A percentile compares a stretch with the other conserved stretches of the same genome.
phyloP scores from a whole-genome alignment of 208 protist genomes.

The Acanthamoeba castellanii region DNA sequence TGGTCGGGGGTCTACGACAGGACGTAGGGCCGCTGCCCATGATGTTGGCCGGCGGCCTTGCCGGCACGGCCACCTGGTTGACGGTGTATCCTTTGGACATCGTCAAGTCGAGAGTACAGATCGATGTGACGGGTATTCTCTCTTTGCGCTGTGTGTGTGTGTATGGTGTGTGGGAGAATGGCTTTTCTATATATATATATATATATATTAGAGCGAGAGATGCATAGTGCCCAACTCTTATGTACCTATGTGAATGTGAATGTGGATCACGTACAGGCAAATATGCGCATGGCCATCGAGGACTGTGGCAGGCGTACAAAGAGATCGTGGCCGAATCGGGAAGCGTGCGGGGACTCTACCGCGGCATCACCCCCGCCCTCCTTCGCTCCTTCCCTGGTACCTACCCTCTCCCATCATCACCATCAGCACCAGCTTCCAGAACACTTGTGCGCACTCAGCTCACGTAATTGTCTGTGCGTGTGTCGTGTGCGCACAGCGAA shows the following conservation, averaged over 20 bases:
- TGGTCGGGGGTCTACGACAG: background rate
- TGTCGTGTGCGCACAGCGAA: background rate
- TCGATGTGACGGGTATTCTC: background rate
- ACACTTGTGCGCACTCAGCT: too few relatives aligned
- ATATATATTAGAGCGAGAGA: too few relatives aligned
- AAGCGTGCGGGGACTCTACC: conserved; percentile 6
- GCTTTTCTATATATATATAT: too few relatives aligned
- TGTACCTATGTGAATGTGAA: too few relatives aligned
- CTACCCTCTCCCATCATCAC: background rate
- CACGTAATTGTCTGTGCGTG: background rate
- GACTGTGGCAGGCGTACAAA: conserved; percentile 16
- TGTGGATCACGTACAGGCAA: background rate
- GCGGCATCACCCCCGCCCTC: conserved; percentile 33
- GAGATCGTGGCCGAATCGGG: conserved; percentile 5
- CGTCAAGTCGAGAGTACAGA: conserved; percentile 66
- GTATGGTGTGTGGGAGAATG: too few relatives aligned
- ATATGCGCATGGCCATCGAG: conserved; percentile 41
- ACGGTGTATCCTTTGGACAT: conserved; percentile 37
- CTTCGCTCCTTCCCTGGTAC: conserved; percentile 48
- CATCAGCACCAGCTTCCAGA: background rate
- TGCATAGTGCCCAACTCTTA: too few relatives aligned
- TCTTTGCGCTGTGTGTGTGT: background rate
- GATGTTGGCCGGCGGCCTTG: conserved; percentile 29
- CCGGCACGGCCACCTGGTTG: conserved; percentile 49
- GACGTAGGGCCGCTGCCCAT: conserved; percentile 43